These are phyloP conservation scores for Ustilago crameri DNA, from an alignment of 1,284 basidiomycete genomes.

Conservation along the genomic window DNA sequence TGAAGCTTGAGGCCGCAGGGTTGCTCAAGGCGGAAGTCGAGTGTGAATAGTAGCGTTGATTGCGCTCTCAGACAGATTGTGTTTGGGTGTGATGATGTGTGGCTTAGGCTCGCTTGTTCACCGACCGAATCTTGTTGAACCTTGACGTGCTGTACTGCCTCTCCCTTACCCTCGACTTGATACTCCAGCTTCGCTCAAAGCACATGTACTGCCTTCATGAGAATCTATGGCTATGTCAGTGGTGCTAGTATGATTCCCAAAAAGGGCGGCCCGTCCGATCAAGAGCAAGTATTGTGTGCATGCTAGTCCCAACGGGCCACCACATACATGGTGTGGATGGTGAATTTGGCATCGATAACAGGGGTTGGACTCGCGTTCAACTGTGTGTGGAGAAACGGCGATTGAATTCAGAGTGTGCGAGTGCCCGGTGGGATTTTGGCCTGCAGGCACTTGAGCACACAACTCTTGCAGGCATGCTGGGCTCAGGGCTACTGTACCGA, in stretches of 20 bases:
- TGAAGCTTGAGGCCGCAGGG: too few relatives aligned
- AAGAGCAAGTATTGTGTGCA: not conserved
- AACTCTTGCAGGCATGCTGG: not conserved
- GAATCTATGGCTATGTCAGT: not conserved
- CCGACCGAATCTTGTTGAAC: too few relatives aligned
- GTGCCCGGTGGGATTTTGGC: slow-evolving; percentile 2
- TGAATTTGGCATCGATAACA: too few relatives aligned
- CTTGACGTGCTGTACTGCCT: too few relatives aligned
- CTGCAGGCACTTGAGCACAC: too few relatives aligned
- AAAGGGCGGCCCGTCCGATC: not conserved
- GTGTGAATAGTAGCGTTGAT: not conserved
- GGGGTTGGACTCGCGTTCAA: not conserved
- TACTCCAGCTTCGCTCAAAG: too few relatives aligned
- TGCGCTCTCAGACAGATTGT: slow-evolving; percentile 11
- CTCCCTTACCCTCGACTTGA: too few relatives aligned
- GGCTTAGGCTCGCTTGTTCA: slow-evolving; percentile 10
- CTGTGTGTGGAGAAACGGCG: slow-evolving; percentile 30
- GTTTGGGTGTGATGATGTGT: slow-evolving; percentile 4
- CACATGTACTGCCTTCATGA: too few relatives aligned
- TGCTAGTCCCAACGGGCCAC: not conserved
- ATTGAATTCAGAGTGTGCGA: slow-evolving; percentile 6
- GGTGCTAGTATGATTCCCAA: not conserved
- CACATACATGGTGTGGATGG: too few relatives aligned
- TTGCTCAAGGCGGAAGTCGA: not conserved
- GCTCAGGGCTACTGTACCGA: slow-evolving; percentile 2